phyloP scores from a whole-genome alignment of 352 stramenopile species.

The Phytophthora citricola region DNA sequence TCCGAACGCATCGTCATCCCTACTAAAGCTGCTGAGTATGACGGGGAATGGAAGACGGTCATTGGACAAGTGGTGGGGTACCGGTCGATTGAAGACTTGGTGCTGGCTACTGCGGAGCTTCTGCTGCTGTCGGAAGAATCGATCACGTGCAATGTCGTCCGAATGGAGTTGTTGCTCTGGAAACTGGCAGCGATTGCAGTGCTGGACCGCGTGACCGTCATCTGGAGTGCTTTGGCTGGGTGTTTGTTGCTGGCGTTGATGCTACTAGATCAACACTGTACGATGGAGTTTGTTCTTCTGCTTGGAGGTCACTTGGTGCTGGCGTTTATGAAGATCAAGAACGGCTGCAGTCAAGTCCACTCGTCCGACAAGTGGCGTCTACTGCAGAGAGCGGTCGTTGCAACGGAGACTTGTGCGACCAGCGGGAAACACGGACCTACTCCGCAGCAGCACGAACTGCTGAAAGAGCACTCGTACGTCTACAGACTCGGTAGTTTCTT shows the following conservation, averaged over 20 bases:
- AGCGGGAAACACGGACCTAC: slow-evolving; percentile 14
- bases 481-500: slow-evolving; percentile 19
- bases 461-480: slow-evolving; percentile 36
- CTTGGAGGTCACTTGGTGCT: slow-evolving; percentile 22
- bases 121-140: slow-evolving; percentile 28
- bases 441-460: slow-evolving; percentile 34
- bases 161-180: slow-evolving; percentile 30
- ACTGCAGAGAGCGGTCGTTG: slow-evolving; percentile 25
- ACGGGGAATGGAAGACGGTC: slow-evolving; percentile 36
- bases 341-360: slow-evolving; percentile 25
- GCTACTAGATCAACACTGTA: slow-evolving; percentile 23
- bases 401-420: slow-evolving; percentile 20
- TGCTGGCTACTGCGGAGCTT: slow-evolving; percentile 13
- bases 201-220: slow-evolving; percentile 20
- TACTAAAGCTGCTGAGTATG: slow-evolving; percentile 33
- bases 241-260: slow-evolving; percentile 16
- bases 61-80: slow-evolving; percentile 38
- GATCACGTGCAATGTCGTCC: slow-evolving; percentile 22
- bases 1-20: slow-evolving; percentile 34
- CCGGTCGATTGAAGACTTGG: slow-evolving; percentile 30
- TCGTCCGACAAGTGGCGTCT: slow-evolving; percentile 28
- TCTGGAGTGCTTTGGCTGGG: slow-evolving; percentile 23
- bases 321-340: slow-evolving; percentile 22
- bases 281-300: slow-evolving; percentile 34
- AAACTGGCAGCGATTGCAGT: slow-evolving; percentile 26